Conservation (phyloP, 2,329 filamentous ascomycete genomes). For the Nakataea oryzae region DNA sequence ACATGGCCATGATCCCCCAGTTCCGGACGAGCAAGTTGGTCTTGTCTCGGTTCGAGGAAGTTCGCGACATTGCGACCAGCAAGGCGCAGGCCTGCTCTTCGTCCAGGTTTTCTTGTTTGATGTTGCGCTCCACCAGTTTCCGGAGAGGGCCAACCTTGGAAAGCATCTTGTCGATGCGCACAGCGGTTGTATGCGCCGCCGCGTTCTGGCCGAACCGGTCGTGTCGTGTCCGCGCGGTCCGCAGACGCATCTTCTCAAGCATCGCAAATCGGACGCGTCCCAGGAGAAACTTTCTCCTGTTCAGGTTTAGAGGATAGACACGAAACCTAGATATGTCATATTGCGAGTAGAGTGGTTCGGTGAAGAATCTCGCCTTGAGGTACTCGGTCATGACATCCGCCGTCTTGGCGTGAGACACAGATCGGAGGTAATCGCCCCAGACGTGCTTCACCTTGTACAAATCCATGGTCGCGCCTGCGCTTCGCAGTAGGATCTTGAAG, state of each 20-base stretch:
- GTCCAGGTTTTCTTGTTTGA: slow-evolving; percentile 14
- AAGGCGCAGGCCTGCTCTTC: slow-evolving; percentile 28
- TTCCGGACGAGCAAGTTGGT: slow-evolving; percentile 17
- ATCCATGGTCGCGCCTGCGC: slow-evolving; percentile 34
- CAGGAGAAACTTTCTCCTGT: not conserved
- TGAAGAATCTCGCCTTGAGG: slow-evolving; percentile 34
- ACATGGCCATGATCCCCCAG: slow-evolving; percentile 10
- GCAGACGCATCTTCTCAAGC: not conserved
- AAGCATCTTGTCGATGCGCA: slow-evolving; percentile 19
- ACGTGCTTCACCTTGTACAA: slow-evolving; percentile 20
- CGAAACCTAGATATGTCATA: slow-evolving; percentile 29
- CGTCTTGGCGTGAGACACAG: slow-evolving; percentile 7
- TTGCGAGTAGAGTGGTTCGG: slow-evolving; percentile 34
- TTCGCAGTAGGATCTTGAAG: slow-evolving; percentile 33
- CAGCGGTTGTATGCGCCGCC: slow-evolving; percentile 11
- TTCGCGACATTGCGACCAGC: slow-evolving; percentile 30
- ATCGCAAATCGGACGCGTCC: not conserved
- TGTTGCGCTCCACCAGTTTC: slow-evolving; percentile 17
- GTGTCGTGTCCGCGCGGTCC: not conserved
- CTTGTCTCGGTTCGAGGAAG: slow-evolving; percentile 22
- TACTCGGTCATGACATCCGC: slow-evolving; percentile 30
- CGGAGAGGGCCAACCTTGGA: slow-evolving; percentile 15
- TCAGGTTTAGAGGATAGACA: slow-evolving; percentile 19
- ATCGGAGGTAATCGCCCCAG: slow-evolving; percentile 5
- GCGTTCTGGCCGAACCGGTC: slow-evolving; percentile 20